These are phyloP conservation scores for Athelia psychrophila DNA, from an alignment of 1,284 basidiomycete species.

Conservation along the genomic window DNA sequence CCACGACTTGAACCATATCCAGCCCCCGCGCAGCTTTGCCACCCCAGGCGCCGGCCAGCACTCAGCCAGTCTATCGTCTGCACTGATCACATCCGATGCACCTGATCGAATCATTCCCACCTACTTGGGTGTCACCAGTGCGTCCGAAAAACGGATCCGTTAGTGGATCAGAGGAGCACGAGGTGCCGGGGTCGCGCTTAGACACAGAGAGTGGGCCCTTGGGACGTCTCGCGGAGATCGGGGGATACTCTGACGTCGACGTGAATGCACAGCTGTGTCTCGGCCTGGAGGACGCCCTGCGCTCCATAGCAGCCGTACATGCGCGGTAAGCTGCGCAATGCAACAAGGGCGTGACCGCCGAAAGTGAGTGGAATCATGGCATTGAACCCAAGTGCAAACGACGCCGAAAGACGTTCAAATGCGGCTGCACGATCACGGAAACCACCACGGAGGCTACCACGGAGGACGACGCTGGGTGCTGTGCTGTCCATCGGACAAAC, in stretches of 20 bases:
- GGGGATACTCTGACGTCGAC: background rate
- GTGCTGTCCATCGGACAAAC: background rate
- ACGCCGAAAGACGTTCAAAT: constrained; percentile 40
- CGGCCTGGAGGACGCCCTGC: constrained; percentile 62
- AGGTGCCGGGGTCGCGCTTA: constrained; percentile 18
- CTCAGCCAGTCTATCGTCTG: constrained; percentile 28
- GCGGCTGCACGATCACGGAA: no score
- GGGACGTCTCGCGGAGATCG: constrained; percentile 17
- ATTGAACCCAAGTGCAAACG: constrained; percentile 45
- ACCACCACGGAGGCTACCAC: constrained; percentile 19
- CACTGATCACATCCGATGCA: constrained; percentile 14
- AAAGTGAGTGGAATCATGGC: constrained; percentile 18
- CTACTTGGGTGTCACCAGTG: background rate
- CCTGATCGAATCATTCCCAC: constrained; percentile 18
- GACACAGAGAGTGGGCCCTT: constrained; percentile 28
- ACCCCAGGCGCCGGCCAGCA: constrained; percentile 22
- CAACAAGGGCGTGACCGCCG: constrained; percentile 25
- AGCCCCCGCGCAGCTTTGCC: constrained; percentile 33
- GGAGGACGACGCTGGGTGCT: constrained; percentile 17
- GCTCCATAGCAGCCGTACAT: constrained; percentile 64
- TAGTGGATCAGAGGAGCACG: no score
- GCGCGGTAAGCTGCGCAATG: constrained; percentile 49
- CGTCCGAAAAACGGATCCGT: background rate
- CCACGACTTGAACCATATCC: constrained; percentile 59
- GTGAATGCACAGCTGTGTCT: constrained; percentile 45